Evolutionary conservation across 2,329 filamentous ascomycete genomes (phyloP).

Genomic region (Diaporthe ilicicola): DNA sequence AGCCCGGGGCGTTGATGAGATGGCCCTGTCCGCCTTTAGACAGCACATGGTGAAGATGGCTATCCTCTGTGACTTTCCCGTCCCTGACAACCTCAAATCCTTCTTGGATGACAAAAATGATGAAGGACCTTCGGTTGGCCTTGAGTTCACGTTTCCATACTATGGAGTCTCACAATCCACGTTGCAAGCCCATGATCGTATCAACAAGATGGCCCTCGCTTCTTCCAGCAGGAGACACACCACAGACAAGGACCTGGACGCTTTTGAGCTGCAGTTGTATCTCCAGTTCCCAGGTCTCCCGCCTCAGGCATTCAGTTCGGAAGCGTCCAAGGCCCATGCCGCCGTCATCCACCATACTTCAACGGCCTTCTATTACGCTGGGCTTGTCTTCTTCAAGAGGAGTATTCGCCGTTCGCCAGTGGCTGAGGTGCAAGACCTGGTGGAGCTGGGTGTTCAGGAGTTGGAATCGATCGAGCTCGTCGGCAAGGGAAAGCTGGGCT

Average conservation of each 20-base stretch:
- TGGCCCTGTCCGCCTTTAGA: slow-evolving; percentile 34
- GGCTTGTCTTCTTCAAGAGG: slow-evolving; percentile 8
- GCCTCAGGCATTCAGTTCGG: neutral
- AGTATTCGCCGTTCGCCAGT: neutral
- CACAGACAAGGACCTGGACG: neutral
- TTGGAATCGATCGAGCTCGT: slow-evolving; percentile 4
- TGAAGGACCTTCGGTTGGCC: neutral
- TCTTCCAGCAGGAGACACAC: neutral
- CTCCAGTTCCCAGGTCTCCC: slow-evolving; percentile 15
- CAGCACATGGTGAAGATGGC: slow-evolving; percentile 39
- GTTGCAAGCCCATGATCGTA: slow-evolving; percentile 10
- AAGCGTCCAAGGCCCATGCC: neutral
- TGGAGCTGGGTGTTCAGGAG: neutral
- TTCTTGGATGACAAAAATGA: neutral
- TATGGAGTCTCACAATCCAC: neutral
- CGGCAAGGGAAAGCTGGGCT: slow-evolving; percentile 35
- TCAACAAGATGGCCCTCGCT: neutral
- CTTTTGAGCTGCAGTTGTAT: slow-evolving; percentile 6
- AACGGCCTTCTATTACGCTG: neutral
- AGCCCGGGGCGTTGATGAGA: slow-evolving; percentile 31
- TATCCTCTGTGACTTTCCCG: slow-evolving; percentile 36
- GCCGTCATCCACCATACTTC: slow-evolving; percentile 1
- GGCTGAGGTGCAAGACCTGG: neutral
- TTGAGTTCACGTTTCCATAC: slow-evolving; percentile 8
- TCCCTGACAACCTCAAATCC: slow-evolving; percentile 34